Evolutionary conservation across 2,329 filamentous ascomycete genomes (phyloP).

Genomic region (Trichothecium roseum): DNA sequence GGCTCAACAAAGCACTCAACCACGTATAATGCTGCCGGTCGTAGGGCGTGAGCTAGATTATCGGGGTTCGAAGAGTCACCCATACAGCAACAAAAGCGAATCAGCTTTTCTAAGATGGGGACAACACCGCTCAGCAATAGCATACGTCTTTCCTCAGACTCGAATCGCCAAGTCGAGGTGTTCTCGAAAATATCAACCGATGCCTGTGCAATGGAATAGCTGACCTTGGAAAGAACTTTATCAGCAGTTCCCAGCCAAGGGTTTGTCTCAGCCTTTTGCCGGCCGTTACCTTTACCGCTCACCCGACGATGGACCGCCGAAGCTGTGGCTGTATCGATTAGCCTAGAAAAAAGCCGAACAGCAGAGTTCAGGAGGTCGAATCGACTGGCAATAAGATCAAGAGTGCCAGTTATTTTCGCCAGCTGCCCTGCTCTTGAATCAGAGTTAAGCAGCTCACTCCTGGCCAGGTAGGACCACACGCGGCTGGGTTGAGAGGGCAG

Average conservation of each 20-base stretch:
- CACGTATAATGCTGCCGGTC: constrained; percentile 64
- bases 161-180: constrained; percentile 77
- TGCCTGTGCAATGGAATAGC: constrained; percentile 63
- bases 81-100: constrained; percentile 65
- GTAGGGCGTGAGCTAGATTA: constrained; percentile 50
- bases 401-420: constrained; percentile 65
- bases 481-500: constrained; percentile 67
- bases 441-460: constrained; percentile 68
- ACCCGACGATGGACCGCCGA: constrained; percentile 58
- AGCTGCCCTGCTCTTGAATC: constrained; percentile 69
- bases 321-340: constrained; percentile 65
- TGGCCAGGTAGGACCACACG: constrained; percentile 81
- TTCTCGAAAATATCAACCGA: constrained; percentile 80
- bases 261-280: constrained; percentile 36
- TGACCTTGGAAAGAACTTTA: constrained; percentile 61
- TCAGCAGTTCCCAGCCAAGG: constrained; percentile 67
- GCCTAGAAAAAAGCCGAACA: constrained; percentile 60
- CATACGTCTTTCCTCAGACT: constrained; percentile 54
- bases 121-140: constrained; percentile 60
- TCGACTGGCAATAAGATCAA: constrained; percentile 67
- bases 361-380: constrained; percentile 71
- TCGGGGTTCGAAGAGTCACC: constrained; percentile 44
- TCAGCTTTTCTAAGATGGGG: constrained; percentile 58
- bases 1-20: constrained; percentile 66
- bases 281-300: constrained; percentile 35